Base-by-base conservation (phyloP, 1,284 basidiomycete genomes). In the Ceratobasidium sp. region DNA sequence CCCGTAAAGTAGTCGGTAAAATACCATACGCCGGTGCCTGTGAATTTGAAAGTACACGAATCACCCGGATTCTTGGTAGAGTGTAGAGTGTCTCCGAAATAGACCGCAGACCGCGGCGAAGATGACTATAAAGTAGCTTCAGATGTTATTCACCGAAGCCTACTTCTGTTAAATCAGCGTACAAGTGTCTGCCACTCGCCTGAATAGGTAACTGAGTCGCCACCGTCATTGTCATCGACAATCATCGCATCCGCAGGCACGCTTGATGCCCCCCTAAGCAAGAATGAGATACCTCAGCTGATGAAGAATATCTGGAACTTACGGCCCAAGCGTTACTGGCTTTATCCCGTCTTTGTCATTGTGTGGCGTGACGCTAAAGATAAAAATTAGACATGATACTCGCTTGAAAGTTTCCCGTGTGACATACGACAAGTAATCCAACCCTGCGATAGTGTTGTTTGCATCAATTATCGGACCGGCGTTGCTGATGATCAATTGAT, bases 21-120 rank as follows among this genome's bases (percentile, higher is more conserved):
- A 60, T 73, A 73, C 40, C 44, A 73, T 2, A 73, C 46, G 10
- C 23, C 71, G 12, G 71, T 73, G 15, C 71, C 71, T 15, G 44
- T 73, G 44, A 73, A 73, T 2, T 20, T 46, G 58, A 73, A 73
- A 18, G 56, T 63, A 10, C 44, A 28, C 42, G 20, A 28, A 12
- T 44, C n/a, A 26, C 71, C 71, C 3, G 71, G 58, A 13, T 15
- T 73, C 2, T 28, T 49, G 58, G 58, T 73, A 46, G 58, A 23
- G 26, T 73, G 71, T 20, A 20, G 5, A 3, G 70, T 39, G 20
- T 40, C 53, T 10, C 28, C 7, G 7, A 60, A 46, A 72, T 67
- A 67, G 20, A 46, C 15, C 2, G n/a, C 39, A 13, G 10, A 18
- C 15, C 49, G 7, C 3, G 23, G 23, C 3, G 12, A 12, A 12